Conservation (phyloP, 2,329 filamentous ascomycete genomes). For the Talaromyces verruculosus region DNA sequence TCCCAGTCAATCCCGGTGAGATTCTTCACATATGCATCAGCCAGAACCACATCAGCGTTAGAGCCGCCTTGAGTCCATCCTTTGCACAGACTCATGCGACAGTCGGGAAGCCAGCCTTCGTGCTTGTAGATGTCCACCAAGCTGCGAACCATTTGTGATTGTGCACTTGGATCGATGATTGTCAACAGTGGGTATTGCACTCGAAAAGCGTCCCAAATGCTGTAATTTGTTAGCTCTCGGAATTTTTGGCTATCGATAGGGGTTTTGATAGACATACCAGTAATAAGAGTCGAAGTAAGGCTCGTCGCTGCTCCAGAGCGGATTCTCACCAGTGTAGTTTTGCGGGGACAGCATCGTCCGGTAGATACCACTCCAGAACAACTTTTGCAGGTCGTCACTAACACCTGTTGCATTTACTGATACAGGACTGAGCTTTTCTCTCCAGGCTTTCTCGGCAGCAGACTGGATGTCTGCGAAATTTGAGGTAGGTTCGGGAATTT, state of each 20-base stretch:
- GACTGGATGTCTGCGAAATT: conserved; percentile 48
- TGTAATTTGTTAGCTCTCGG: conserved; percentile 19
- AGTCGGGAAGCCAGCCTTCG: conserved; percentile 70
- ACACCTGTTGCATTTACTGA: conserved; percentile 55
- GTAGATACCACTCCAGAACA: conserved; percentile 70
- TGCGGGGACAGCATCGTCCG: conserved; percentile 69
- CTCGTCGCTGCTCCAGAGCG: conserved; percentile 62
- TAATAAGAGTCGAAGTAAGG: conserved; percentile 75
- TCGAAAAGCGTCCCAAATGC: conserved; percentile 68
- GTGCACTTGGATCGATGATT: conserved; percentile 62
- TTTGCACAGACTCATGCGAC: conserved; percentile 70
- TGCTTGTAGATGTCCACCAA: conserved; percentile 70
- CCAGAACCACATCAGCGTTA: conserved; percentile 68
- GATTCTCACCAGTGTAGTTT: conserved; percentile 72
- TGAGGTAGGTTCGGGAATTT: conserved; percentile 52
- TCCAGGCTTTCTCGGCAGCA: conserved; percentile 54
- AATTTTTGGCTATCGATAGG: not conserved
- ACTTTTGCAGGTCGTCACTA: conserved; percentile 45
- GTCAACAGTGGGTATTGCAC: conserved; percentile 69
- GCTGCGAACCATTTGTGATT: conserved; percentile 66
- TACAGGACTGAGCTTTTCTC: conserved; percentile 54
- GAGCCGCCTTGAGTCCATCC: conserved; percentile 71
- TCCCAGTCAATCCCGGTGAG: conserved; percentile 66
- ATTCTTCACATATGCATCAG: conserved; percentile 68
- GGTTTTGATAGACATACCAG: conserved; percentile 48